phyloP scores from a whole-genome alignment of 768 basidiomycete genomes.

The Auriscalpium microsporum region DNA sequence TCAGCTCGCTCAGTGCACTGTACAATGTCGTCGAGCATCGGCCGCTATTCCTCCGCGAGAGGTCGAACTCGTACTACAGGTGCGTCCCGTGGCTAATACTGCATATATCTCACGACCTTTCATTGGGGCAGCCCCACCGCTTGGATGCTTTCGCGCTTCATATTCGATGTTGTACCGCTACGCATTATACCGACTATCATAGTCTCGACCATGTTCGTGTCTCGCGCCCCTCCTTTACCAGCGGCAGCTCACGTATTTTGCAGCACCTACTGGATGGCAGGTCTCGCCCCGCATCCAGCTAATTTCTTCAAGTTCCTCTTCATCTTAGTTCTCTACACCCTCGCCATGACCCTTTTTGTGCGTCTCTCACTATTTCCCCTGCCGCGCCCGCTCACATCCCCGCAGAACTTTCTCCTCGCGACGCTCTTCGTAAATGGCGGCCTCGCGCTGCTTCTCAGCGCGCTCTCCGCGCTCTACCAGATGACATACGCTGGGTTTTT shows the following conservation, averaged over 20 bases:
- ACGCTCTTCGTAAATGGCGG: constrained; percentile 79
- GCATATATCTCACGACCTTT: no score
- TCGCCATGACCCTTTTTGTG: constrained; percentile 83
- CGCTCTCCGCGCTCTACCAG: constrained; percentile 65
- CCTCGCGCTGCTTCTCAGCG: constrained; percentile 83
- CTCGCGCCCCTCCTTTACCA: background rate
- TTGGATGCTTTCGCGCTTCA: constrained; percentile 82
- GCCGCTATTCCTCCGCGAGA: constrained; percentile 82
- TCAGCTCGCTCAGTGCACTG: constrained; percentile 83
- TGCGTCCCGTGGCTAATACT: constrained; percentile 18
- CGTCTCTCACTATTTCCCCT: constrained; percentile 18
- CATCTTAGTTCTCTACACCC: constrained; percentile 76
- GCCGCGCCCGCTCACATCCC: background rate
- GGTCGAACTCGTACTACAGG: constrained; percentile 84
- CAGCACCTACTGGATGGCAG: constrained; percentile 95
- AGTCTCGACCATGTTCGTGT: constrained; percentile 69
- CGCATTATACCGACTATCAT: constrained; percentile 85
- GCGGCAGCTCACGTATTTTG: background rate
- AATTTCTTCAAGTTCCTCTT: constrained; percentile 94
- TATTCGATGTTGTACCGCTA: constrained; percentile 86
- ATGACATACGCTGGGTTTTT: constrained; percentile 93
- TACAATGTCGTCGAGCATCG: constrained; percentile 82
- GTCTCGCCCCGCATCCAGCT: constrained; percentile 65
- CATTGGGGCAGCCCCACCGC: constrained; percentile 57
- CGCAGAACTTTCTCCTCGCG: constrained; percentile 87